Base-by-base conservation (phyloP, 345 rosid species). In the Aquilaria sinensis region DNA sequence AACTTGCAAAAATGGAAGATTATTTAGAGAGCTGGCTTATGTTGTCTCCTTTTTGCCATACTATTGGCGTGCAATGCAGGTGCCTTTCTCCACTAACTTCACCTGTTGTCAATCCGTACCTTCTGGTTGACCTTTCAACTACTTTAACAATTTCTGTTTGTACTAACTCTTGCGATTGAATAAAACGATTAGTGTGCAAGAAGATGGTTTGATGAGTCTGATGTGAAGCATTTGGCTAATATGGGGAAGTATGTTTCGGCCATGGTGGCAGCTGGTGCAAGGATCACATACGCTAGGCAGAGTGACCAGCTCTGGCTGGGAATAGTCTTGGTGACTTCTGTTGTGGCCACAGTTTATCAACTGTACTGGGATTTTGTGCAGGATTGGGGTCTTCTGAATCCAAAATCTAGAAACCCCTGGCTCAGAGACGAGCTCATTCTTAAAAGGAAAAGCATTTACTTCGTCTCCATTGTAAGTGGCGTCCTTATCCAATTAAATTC, bases 61-160 rank as follows among this genome's bases (percentile, higher is more conserved):
- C 69, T 90, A 86, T 69, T 91, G 96, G 97, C 92, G 97, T 57
- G 96, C 96, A 1, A 85, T 88, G 97, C 99, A 94, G 86, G 99
- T 90, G 43, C 43, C 12, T 9, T 6, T 47, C 23, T 23, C 23
- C 23, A 23, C 23, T 23, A 23, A 23, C 23, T 37, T 49, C 4
- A 49, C 16, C 1, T 49, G 52, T 49, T 49, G 23, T 37, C 43
- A 5, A 9, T 37, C 3, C 23, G 23, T 37, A 0, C 43, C 43
- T 4, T 37, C 43, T 37, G 5, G 43, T 37, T 37, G 43, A 37
- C 43, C 5, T 37, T 37, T 4, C 43, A 37, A 37, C 43, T 37
- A 5, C 56, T 7, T 3, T 12, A n/a, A 9, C 11, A 30, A 30
- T 11, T 57, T 30, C 31, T 13, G 45, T 31, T 37, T 9, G 3